Percentiles rank a stretch among this genome's conserved stretches.
Conservation (phyloP, 2,329 filamentous ascomycete genomes). For the Claviceps fusiformis region DNA sequence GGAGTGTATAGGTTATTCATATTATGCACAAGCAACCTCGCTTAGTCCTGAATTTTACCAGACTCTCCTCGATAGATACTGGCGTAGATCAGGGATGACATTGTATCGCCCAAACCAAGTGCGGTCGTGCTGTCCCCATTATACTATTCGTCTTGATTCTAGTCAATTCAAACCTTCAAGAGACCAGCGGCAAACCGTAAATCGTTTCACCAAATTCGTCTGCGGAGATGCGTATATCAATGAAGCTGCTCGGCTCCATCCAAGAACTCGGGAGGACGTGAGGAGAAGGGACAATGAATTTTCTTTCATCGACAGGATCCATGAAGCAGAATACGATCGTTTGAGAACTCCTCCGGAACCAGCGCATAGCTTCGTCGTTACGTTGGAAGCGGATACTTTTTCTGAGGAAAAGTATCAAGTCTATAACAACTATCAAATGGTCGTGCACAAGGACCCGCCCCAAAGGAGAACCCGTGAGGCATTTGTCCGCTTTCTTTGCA, state of each 20-base stretch:
- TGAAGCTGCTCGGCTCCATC: constrained; percentile 49
- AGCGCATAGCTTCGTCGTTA: constrained; percentile 54
- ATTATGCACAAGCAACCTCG: constrained; percentile 50
- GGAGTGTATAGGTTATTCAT: constrained; percentile 47
- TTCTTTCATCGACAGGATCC: constrained; percentile 50
- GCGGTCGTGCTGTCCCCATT: constrained; percentile 82
- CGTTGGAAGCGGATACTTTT: constrained; percentile 55
- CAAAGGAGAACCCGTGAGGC: constrained; percentile 43
- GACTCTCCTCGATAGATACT: constrained; percentile 57
- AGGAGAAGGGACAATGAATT: constrained; percentile 55
- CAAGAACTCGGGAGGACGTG: constrained; percentile 51
- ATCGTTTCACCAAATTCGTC: constrained; percentile 62
- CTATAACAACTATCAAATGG: constrained; percentile 61
- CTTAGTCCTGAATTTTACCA: constrained; percentile 59
- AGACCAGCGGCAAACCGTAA: constrained; percentile 62
- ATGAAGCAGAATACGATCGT: constrained; percentile 48
- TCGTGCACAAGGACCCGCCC: constrained; percentile 56
- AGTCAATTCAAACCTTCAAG: constrained; percentile 49
- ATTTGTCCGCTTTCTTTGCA: constrained; percentile 63
- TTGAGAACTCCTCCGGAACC: constrained; percentile 48
- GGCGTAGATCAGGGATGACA: constrained; percentile 59
- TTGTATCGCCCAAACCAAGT: constrained; percentile 69
- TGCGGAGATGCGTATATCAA: constrained; percentile 54
- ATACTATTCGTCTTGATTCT: constrained; percentile 63
- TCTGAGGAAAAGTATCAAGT: constrained; percentile 63